Conservation (phyloP, 1,284 basidiomycete genomes). For the Neolentinus lepideus region DNA sequence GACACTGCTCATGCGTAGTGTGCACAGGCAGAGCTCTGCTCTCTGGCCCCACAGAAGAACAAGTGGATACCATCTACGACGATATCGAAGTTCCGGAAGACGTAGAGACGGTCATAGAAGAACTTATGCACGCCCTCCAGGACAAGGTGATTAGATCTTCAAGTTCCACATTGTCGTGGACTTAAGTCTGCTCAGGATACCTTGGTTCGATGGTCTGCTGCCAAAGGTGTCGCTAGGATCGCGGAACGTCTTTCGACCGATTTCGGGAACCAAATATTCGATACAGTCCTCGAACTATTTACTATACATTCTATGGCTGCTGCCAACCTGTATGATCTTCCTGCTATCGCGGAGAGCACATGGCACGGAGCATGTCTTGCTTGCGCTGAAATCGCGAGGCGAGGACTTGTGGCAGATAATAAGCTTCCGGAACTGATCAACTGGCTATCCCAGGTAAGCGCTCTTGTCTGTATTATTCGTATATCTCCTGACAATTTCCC, state of each 20-base stretch:
- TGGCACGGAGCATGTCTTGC: conserved; percentile 97
- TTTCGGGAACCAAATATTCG: conserved; percentile 75
- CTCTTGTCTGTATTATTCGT: conserved; percentile 8
- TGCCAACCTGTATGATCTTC: conserved; percentile 62
- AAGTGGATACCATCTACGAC: conserved; percentile 23
- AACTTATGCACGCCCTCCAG: conserved; percentile 70
- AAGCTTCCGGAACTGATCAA: conserved; percentile 58
- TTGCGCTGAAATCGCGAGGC: conserved; percentile 86
- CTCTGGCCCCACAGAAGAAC: conserved; percentile 5
- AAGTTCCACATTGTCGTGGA: neutral
- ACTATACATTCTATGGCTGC: conserved; percentile 56
- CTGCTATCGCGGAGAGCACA: conserved; percentile 72
- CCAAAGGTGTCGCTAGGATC: conserved; percentile 89
- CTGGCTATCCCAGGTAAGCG: conserved; percentile 72
- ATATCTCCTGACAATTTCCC: conserved; percentile 7
- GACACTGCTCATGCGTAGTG: conserved; percentile 6
- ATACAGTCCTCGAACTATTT: conserved; percentile 69
- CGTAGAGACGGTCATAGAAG: conserved; percentile 71
- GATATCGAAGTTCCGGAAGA: conserved; percentile 77
- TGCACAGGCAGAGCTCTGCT: neutral
- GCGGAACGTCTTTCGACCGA: conserved; percentile 73
- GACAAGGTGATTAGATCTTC: conserved; percentile 58
- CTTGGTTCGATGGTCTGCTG: conserved; percentile 89
- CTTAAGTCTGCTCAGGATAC: conserved; percentile 62
- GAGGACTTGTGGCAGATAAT: conserved; percentile 60